A percentile compares a stretch with the other conserved stretches of the same genome.
Evolutionary conservation across 495 filamentous ascomycete genomes (phyloP).

Genomic region (Penicillium riverlandense): DNA sequence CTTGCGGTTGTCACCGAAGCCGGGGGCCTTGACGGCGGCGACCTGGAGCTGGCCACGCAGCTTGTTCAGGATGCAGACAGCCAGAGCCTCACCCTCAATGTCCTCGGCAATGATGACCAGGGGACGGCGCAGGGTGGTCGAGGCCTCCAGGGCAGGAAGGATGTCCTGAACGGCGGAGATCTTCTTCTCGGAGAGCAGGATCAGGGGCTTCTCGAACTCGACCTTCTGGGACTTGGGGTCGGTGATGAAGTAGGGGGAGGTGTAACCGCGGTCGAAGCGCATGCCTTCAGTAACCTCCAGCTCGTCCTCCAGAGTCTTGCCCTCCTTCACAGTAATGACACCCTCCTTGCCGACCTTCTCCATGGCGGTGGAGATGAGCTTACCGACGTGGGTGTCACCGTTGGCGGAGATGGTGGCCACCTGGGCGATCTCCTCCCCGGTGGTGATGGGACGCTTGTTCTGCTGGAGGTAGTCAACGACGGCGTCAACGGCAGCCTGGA

Average conservation of each 20-base stretch:
- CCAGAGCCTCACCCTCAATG: conserved; percentile 96
- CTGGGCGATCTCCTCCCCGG: conserved; percentile 93
- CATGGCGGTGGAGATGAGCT: conserved; percentile 95
- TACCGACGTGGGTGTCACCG: conserved; percentile 91
- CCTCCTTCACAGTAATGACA: conserved; percentile 99
- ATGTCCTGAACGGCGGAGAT: conserved; percentile 98
- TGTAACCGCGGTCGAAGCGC: conserved; percentile 97
- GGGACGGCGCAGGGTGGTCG: conserved; percentile 88
- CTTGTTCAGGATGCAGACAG: conserved; percentile 99
- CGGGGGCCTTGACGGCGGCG: conserved; percentile 95
- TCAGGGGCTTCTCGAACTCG: conserved; percentile 98
- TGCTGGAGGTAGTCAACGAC: conserved; percentile 88
- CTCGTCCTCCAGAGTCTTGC: conserved; percentile 97
- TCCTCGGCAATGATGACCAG: conserved; percentile 99
- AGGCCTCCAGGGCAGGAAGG: conserved; percentile 93
- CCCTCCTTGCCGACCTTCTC: conserved; percentile 99
- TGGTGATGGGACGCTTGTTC: conserved; percentile 96
- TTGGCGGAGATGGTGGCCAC: conserved; percentile 98
- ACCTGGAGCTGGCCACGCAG: conserved; percentile 98
- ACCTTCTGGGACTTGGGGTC: conserved; percentile 97
- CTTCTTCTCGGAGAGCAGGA: conserved; percentile 99
- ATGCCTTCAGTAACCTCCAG: conserved; percentile 98
- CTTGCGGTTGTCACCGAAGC: conserved; percentile 99
- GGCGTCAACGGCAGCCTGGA: conserved; percentile 90
- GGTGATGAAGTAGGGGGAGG: conserved; percentile 99